Conservation (phyloP, 2,329 filamentous ascomycete species). For the Lasiodiplodia sp. region DNA sequence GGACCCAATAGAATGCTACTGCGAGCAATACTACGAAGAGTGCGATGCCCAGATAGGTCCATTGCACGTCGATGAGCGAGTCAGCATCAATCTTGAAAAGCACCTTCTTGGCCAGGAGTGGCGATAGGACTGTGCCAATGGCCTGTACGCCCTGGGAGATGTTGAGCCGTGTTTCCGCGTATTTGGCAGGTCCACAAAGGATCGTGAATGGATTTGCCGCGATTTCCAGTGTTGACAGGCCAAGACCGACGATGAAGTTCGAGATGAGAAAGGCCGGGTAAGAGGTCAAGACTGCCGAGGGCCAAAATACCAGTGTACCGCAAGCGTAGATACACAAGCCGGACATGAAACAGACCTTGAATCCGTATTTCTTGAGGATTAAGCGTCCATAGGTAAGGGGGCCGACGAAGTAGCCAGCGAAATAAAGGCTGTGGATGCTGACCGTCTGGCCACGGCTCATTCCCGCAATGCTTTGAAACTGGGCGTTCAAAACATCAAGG, state of each 20-base stretch:
- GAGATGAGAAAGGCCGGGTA: conserved; percentile 67
- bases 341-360: conserved; percentile 68
- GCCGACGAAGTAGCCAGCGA: conserved; percentile 73
- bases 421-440: conserved; percentile 75
- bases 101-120: conserved; percentile 65
- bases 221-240: conserved; percentile 66
- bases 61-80: conserved; percentile 67
- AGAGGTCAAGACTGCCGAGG: conserved; percentile 67
- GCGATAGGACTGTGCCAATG: conserved; percentile 65
- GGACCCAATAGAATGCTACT: conserved; percentile 67
- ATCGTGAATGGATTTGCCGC: conserved; percentile 69
- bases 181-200: conserved; percentile 67
- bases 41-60: conserved; percentile 70
- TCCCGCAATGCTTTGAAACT: conserved; percentile 68
- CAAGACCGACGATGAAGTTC: conserved; percentile 68
- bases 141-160: conserved; percentile 69
- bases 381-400: conserved; percentile 70
- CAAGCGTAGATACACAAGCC: conserved; percentile 69
- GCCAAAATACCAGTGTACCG: conserved; percentile 69
- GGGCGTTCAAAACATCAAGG: conserved; percentile 79
- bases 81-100: conserved; percentile 61
- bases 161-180: conserved; percentile 66
- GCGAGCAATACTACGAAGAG: conserved; percentile 67
- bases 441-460: conserved; percentile 70
- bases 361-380: conserved; percentile 66